These are phyloP conservation scores for Eimeria maxima DNA, from an alignment of 169 alveolate genomes.

Conservation along the genomic window DNA sequence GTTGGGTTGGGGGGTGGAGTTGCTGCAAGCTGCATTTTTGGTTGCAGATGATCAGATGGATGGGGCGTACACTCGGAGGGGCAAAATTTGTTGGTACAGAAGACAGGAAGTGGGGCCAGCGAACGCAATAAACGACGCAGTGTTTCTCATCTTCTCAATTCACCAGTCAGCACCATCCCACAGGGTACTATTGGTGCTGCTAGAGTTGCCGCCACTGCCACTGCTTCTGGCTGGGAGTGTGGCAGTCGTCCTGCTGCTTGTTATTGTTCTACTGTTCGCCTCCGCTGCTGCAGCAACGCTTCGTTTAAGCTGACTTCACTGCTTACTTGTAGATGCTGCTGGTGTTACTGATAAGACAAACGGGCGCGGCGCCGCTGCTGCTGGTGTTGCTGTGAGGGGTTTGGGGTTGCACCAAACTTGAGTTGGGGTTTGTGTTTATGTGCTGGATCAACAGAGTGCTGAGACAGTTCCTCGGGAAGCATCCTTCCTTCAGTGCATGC, in stretches of 20 bases:
- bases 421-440: not conserved
- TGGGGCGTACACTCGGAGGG: slow-evolving; percentile 82
- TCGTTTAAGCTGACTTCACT: not conserved
- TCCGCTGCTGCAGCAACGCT: not conserved
- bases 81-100: slow-evolving; percentile 82
- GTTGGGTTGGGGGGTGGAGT: slow-evolving; percentile 85
- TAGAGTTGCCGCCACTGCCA: not conserved
- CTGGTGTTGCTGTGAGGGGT: not conserved
- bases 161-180: slow-evolving; percentile 65
- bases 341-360: not conserved
- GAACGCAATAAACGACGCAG: slow-evolving; percentile 83
- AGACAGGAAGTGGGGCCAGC: slow-evolving; percentile 75
- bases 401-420: no score
- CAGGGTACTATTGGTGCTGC: slow-evolving; percentile 17
- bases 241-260: not conserved
- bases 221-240: not conserved
- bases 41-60: slow-evolving; percentile 87
- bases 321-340: not conserved
- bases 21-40: slow-evolving; percentile 84
- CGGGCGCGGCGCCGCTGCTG: not conserved
- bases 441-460: slow-evolving; percentile 70
- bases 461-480: slow-evolving; percentile 48
- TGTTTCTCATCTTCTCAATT: slow-evolving; percentile 67
- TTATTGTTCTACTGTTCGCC: not conserved
- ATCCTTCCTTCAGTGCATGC: slow-evolving; percentile 44